Percentiles rank a stretch among this genome's conserved stretches.
These are phyloP conservation scores for Starmerella powellii DNA, from an alignment of 805 yeast genomes.

Conservation along the genomic window DNA sequence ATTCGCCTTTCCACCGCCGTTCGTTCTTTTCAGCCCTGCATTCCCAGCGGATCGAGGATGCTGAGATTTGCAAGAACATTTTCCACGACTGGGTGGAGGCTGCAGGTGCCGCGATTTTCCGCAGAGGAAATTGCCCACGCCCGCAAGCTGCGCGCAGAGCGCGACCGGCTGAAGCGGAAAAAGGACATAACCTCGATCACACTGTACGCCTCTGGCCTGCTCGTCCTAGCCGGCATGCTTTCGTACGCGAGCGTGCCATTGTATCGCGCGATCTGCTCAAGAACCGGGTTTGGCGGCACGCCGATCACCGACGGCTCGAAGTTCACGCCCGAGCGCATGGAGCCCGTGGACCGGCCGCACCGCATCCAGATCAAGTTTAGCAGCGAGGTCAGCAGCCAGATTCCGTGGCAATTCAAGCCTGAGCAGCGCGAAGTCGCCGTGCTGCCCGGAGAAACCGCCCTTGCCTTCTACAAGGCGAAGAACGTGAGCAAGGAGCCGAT, in stretches of 20 bases:
- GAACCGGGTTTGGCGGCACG: conserved; percentile 93
- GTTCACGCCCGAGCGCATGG: conserved; percentile 75
- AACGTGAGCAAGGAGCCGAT: conserved; percentile 77
- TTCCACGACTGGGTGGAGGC: conserved; percentile 6
- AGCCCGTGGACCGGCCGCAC: conserved; percentile 76
- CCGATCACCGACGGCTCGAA: conserved; percentile 75
- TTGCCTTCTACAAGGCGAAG: conserved; percentile 88
- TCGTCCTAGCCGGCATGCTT: conserved; percentile 35
- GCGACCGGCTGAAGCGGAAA: conserved; percentile 9
- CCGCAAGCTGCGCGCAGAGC: conserved; percentile 10
- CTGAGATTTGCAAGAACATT: conserved; percentile 3
- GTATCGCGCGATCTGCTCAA: conserved; percentile 79
- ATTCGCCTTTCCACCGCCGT: too few species aligned
- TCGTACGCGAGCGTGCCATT: conserved; percentile 88
- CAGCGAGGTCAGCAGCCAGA: conserved; percentile 75
- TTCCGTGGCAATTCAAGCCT: conserved; percentile 93
- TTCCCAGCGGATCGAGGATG: neutral
- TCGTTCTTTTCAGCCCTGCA: too few species aligned
- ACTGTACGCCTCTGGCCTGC: conserved; percentile 20
- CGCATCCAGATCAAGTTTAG: conserved; percentile 78
- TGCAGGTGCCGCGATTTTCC: conserved; percentile 4
- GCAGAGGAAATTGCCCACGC: conserved; percentile 14
- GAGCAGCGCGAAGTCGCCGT: conserved; percentile 87
- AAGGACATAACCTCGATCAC: conserved; percentile 18
- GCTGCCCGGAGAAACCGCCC: conserved; percentile 94